Percentiles rank a stretch among this genome's conserved stretches.
phyloP scores from a whole-genome alignment of 805 yeast genomes.

The Candida sakaeoensis region DNA sequence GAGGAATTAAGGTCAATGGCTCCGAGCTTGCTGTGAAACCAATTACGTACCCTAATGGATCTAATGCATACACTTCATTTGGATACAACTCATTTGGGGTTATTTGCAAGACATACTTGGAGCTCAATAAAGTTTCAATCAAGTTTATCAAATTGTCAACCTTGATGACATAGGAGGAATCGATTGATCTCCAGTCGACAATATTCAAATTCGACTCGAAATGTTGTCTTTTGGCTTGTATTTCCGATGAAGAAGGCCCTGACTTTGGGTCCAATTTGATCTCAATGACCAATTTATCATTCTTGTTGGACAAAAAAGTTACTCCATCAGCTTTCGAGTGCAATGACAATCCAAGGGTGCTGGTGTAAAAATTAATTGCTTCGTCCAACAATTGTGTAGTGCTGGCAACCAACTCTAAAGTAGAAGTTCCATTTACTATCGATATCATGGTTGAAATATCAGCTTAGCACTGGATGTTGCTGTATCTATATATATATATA shows the following conservation, averaged over 20 bases:
- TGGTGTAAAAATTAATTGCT: constrained; percentile 56
- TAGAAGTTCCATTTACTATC: constrained; percentile 55
- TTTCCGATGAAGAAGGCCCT: constrained; percentile 16
- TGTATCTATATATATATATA: too few relatives aligned
- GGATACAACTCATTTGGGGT: constrained; percentile 75
- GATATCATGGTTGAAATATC: constrained; percentile 16
- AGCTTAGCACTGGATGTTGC: too few relatives aligned
- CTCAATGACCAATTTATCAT: constrained; percentile 19
- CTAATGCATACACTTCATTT: constrained; percentile 68
- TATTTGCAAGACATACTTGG: constrained; percentile 44
- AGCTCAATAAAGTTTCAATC: constrained; percentile 28
- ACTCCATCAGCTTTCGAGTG: constrained; percentile 17
- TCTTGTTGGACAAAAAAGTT: constrained; percentile 20
- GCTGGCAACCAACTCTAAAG: constrained; percentile 51
- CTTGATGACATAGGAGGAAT: constrained; percentile 45
- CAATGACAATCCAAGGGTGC: constrained; percentile 32
- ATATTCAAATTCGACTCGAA: constrained; percentile 16
- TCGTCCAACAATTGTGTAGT: constrained; percentile 38
- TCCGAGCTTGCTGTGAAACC: constrained; percentile 71
- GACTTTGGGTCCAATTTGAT: constrained; percentile 16
- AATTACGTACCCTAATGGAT: constrained; percentile 78
- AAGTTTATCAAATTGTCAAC: constrained; percentile 38
- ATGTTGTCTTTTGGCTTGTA: constrained; percentile 13
- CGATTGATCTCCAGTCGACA: constrained; percentile 50
- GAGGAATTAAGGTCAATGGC: constrained; percentile 51